These are phyloP conservation scores for Chalaropsis ovoidea DNA, from an alignment of 2,329 filamentous ascomycete species.

Conservation along the genomic window DNA sequence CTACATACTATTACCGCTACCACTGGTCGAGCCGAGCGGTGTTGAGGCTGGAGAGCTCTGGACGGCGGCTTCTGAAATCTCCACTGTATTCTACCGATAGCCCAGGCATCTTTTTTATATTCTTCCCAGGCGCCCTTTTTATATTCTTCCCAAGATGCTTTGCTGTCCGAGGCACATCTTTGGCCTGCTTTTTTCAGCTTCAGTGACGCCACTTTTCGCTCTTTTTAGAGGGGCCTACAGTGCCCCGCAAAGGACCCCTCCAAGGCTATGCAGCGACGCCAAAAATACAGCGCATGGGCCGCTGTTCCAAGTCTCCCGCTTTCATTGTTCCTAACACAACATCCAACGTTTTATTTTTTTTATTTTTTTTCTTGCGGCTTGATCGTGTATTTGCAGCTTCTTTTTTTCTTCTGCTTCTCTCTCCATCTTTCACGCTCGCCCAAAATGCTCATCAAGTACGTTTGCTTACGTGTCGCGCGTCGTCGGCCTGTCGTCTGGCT, in stretches of 20 bases:
- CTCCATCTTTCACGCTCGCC: constrained; percentile 3
- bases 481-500: background rate
- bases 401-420: background rate
- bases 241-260: constrained; percentile 17
- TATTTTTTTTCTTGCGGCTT: background rate
- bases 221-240: background rate
- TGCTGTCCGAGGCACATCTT: background rate
- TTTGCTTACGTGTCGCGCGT: constrained; percentile 7
- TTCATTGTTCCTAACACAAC: background rate
- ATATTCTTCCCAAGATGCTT: background rate
- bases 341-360: background rate
- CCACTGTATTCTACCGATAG: constrained; percentile 25
- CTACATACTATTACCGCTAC: constrained; percentile 8
- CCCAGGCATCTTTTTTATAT: constrained; percentile 6
- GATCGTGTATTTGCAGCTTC: background rate
- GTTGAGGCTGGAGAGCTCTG: constrained; percentile 12
- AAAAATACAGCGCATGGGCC: background rate
- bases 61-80: constrained; percentile 23
- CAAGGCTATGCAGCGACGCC: background rate
- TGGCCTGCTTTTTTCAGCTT: background rate
- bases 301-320: background rate
- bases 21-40: background rate
- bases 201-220: constrained; percentile 16
- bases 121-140: background rate
- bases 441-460: constrained; percentile 45